Base-by-base conservation (phyloP, 75 land plant species). In the Cryptomeria japonica region DNA sequence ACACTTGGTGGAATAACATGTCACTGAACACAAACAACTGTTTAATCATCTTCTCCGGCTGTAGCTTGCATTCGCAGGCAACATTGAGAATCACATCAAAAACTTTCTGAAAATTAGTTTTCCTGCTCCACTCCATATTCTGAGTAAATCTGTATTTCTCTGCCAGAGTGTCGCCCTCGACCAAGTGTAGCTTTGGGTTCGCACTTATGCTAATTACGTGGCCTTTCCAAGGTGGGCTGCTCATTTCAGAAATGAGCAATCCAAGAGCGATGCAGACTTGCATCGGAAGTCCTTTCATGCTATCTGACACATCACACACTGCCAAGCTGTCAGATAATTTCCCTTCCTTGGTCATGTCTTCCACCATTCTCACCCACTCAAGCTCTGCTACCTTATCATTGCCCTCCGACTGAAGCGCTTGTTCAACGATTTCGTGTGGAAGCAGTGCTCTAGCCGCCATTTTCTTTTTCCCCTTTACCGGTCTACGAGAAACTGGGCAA, bases 181-280 rank as follows among this genome's bases (percentile, higher is more conserved):
- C 86, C 47, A 34, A 3, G 13, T 93, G 96, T 3, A 95, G 72
- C 75, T 92, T 47, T 0, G 97, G 97, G 9, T 84, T 58, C 34
- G 5, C 18, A 68, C 93, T 92, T 92, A 95, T 94, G 2, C 95
- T 95, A 56, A 94, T 92, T 36, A 95, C 86, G 56, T 90, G 89
- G 49, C 91, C 92, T 53, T 92, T 95, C 97, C 97, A 95, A 18
- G 97, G 97, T 76, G 94, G 93, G 85, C 90, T 92, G 88, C 93
- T 90, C 61, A 95, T 86, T 49, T 95, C 97, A 31, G 96, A 89
- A 2, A 90, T 83, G 76, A 95, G 83, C 15, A 95, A 5, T 4
- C 97, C 96, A 28, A 95, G 84, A 18, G 96, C 96, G 36, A 95
- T 89, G 80, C 91, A 91, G 0, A 95, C 97, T 80, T 93, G 93